phyloP scores from a whole-genome alignment of 257 asterid species.

The Nicotiana sylvestris region DNA sequence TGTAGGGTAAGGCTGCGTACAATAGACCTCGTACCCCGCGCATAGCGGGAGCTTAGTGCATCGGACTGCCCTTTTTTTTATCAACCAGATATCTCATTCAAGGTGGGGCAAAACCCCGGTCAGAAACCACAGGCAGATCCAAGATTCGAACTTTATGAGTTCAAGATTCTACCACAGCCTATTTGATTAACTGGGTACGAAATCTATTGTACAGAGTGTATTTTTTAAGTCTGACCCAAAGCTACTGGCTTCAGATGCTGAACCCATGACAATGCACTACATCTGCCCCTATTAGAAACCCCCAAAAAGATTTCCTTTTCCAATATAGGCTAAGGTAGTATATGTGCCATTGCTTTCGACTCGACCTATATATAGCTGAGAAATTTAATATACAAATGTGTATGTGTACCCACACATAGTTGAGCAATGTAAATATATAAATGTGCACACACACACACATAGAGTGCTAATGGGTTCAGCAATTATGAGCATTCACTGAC shows the following conservation, averaged over 20 bases:
- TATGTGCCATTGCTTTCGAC: background rate
- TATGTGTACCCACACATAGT: background rate
- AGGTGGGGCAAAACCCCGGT: background rate
- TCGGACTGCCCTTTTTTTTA: background rate
- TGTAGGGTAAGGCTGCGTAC: too few species aligned
- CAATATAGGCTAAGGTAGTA: background rate
- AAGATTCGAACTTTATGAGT: too few species aligned
- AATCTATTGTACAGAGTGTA: too few species aligned
- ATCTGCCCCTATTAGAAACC: too few species aligned
- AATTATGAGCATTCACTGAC: background rate
- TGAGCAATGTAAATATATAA: background rate
- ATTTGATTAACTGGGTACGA: too few species aligned
- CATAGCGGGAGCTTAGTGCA: too few species aligned
- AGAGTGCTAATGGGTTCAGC: background rate
- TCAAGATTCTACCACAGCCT: too few species aligned
- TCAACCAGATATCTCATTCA: background rate
- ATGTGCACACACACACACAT: background rate
- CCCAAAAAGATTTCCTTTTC: too few species aligned
- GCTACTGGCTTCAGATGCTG: too few species aligned
- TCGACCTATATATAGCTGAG: background rate
- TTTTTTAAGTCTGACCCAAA: too few species aligned
- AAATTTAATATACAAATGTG: background rate
- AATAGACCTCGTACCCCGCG: too few species aligned
- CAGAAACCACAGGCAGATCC: background rate
- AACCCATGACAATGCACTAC: too few species aligned